Evolutionary conservation across 2,329 filamentous ascomycete species (phyloP).

Genomic region (Alternaria novae-zelandiae): DNA sequence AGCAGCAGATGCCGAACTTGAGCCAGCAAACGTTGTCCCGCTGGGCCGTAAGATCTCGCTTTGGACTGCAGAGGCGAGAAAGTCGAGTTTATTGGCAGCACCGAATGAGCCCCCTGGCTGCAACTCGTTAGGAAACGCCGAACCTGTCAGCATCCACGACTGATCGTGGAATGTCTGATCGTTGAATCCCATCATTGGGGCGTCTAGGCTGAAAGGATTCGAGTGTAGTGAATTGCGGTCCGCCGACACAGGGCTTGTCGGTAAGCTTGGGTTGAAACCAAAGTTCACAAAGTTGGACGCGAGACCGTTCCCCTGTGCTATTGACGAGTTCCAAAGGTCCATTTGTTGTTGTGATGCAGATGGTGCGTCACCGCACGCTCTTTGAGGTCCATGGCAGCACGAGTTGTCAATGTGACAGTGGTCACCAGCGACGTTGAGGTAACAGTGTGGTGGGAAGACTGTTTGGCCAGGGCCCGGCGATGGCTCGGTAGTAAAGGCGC

Average conservation of each 20-base stretch:
- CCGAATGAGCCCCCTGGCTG: slow-evolving; percentile 11
- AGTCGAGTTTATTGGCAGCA: slow-evolving; percentile 34
- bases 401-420: slow-evolving; percentile 47
- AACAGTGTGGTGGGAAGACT: slow-evolving; percentile 28
- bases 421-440: slow-evolving; percentile 37
- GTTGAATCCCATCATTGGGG: slow-evolving; percentile 28
- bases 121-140: slow-evolving; percentile 27
- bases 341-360: slow-evolving; percentile 32
- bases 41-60: slow-evolving; percentile 31
- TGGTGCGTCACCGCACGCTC: slow-evolving; percentile 38
- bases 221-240: slow-evolving; percentile 18
- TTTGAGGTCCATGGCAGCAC: slow-evolving; percentile 41
- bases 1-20: slow-evolving; percentile 4
- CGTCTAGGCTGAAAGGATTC: slow-evolving; percentile 24
- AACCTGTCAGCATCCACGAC: slow-evolving; percentile 40
- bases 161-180: slow-evolving; percentile 26
- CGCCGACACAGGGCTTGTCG: slow-evolving; percentile 28
- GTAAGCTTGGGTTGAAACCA: slow-evolving; percentile 28
- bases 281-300: slow-evolving; percentile 35
- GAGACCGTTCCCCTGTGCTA: slow-evolving; percentile 34
- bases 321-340: slow-evolving; percentile 36
- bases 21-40: slow-evolving; percentile 13
- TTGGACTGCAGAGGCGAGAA: slow-evolving; percentile 37
- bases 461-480: slow-evolving; percentile 31
- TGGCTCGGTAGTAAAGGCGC: slow-evolving; percentile 33